Percentiles rank a stretch among this genome's conserved stretches.
These are phyloP conservation scores for Ophiognomonia clavigignenti-juglandacearum DNA, from an alignment of 2,329 filamentous ascomycete species.

Conservation along the genomic window DNA sequence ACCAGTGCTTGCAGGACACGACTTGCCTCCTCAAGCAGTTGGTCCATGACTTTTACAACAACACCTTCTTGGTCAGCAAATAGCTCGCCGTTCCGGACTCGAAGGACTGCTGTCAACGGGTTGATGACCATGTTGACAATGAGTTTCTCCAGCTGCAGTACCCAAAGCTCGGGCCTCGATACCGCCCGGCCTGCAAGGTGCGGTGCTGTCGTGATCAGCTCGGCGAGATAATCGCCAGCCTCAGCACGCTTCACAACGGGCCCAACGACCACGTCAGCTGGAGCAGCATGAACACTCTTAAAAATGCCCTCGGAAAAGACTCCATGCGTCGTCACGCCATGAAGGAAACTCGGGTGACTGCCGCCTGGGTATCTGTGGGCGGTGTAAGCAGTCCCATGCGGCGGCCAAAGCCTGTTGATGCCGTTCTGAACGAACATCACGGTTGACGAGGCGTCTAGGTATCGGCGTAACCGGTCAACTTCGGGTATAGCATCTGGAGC, in stretches of 20 bases:
- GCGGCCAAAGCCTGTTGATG: constrained; percentile 64
- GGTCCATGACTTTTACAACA: constrained; percentile 57
- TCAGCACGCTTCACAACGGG: constrained; percentile 27
- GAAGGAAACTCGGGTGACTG: constrained; percentile 61
- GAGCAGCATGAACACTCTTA: constrained; percentile 46
- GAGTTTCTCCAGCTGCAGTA: constrained; percentile 79
- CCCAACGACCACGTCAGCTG: constrained; percentile 43
- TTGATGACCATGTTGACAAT: constrained; percentile 78
- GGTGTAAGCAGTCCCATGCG: constrained; percentile 40
- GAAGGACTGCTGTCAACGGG: constrained; percentile 74
- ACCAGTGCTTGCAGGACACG: constrained; percentile 67
- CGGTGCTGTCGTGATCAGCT: constrained; percentile 37
- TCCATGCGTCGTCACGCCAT: constrained; percentile 59
- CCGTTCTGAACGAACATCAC: constrained; percentile 87
- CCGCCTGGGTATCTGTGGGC: constrained; percentile 32
- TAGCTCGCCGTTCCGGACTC: constrained; percentile 73
- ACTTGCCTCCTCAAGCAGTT: constrained; percentile 70
- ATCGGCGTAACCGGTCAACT: constrained; percentile 49
- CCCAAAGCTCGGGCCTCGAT: constrained; percentile 40
- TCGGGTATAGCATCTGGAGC: constrained; percentile 63
- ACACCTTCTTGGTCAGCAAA: constrained; percentile 51
- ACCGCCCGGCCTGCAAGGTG: constrained; percentile 37
- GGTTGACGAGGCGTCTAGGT: constrained; percentile 61
- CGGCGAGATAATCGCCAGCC: constrained; percentile 32
- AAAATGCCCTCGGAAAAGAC: constrained; percentile 47